Evolutionary conservation across 257 asterid species (phyloP), one percentile per base, ranked within the genome.

Genomic region (Mentha longifolia): DNA sequence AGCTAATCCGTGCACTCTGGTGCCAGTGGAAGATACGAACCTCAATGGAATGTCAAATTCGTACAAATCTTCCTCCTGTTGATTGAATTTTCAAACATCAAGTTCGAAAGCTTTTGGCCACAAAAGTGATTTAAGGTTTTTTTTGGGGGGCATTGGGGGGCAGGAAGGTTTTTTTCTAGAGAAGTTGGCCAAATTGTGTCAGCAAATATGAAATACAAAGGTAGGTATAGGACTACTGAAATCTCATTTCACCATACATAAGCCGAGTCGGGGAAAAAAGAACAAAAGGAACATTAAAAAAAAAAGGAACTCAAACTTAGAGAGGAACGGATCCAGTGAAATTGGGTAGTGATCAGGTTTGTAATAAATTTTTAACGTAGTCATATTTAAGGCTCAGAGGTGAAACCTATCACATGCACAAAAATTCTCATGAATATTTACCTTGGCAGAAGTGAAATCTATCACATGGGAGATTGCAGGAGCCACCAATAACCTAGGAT

Each of bases 1-100:
- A 17, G 99, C 99, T 76, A 95, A 75, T 65, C 99, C 99, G 67
- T 95, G 98, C 74, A 95, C 79, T 84, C 98, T 86, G 74, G 99
- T 76, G 73, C 98, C 96, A 70, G 88, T 81, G 13, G 97, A 70
- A 61, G 99, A 82, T 43, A 78, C 72, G 52, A 89, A 95, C 59
- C 72, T 92, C 80, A 95, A 74, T 6, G 99, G 99, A 75, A 95
- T 77, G 63, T 95, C 94, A 61, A 95, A 82, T 78, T 95, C 98
- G 58, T 89, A 95, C 57, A 95, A 74, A 7, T 95, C 99, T 80
- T 95, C 99, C 80, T 95, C 99, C 99, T 95, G 92, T 66, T 37
- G 19, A 35, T 52, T 49, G 46, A 55, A 51, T 16, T 56, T 37
- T 58, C 42, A 52, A 60, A 28, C 58, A 51, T 31, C 35, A 59